Evolutionary conservation across 805 yeast species (phyloP).

Genomic region (Candida nanaspora): DNA sequence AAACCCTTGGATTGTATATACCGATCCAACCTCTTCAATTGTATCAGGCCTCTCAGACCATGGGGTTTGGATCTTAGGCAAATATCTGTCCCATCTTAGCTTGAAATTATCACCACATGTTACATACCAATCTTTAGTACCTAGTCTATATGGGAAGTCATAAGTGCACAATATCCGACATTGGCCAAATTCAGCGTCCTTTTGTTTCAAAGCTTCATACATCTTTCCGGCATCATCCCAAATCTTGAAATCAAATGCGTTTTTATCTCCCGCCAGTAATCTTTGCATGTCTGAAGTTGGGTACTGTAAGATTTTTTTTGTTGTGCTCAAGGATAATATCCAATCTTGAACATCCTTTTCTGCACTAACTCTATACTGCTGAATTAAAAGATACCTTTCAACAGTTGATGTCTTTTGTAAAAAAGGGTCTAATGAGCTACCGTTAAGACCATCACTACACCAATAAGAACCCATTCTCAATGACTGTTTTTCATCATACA

Average conservation of each 20-base stretch:
- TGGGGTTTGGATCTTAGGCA: slow-evolving; percentile 32
- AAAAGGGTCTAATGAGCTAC: slow-evolving; percentile 24
- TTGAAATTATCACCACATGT: slow-evolving; percentile 35
- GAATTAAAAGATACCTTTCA: slow-evolving; percentile 22
- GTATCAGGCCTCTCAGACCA: slow-evolving; percentile 41
- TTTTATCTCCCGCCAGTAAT: slow-evolving; percentile 6
- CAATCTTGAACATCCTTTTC: slow-evolving; percentile 31
- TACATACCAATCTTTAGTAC: slow-evolving; percentile 38
- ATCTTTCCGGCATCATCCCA: slow-evolving; percentile 36
- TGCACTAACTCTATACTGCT: slow-evolving; percentile 37
- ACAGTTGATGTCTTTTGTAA: slow-evolving; percentile 3
- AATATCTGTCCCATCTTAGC: slow-evolving; percentile 39
- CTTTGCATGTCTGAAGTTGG: slow-evolving; percentile 18
- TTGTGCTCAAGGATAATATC: slow-evolving; percentile 30
- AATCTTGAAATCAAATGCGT: slow-evolving; percentile 20
- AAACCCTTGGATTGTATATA: slow-evolving; percentile 41
- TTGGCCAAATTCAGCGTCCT: slow-evolving; percentile 30
- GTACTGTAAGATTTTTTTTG: slow-evolving; percentile 25
- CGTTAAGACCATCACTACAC: slow-evolving; percentile 23
- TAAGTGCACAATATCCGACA: slow-evolving; percentile 36
- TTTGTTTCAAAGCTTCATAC: slow-evolving; percentile 27
- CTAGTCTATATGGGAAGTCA: slow-evolving; percentile 39
- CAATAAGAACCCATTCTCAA: slow-evolving; percentile 40
- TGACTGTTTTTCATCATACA: slow-evolving; percentile 39
- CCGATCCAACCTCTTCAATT: slow-evolving; percentile 41